These are phyloP conservation scores for Colletotrichum sp. DNA, from an alignment of 2,329 filamentous ascomycete genomes.

Conservation along the genomic window DNA sequence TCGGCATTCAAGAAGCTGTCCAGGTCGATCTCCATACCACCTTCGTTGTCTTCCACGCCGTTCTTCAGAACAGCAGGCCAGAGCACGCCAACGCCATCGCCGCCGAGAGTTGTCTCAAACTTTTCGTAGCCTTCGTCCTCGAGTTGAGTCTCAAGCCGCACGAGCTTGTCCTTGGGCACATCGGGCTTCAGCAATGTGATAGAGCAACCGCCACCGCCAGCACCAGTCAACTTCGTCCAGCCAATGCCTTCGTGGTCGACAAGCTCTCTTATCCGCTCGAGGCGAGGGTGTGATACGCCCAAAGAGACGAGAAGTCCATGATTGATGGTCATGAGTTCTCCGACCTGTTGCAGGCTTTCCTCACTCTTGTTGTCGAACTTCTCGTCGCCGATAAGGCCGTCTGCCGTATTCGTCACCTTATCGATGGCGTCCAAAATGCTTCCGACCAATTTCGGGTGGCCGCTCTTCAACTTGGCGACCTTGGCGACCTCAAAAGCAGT, in stretches of 20 bases:
- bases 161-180: constrained; percentile 59
- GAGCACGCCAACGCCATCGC: constrained; percentile 91
- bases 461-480: constrained; percentile 73
- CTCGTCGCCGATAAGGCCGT: constrained; percentile 59
- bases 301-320: constrained; percentile 90
- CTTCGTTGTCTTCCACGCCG: constrained; percentile 76
- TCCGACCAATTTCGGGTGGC: constrained; percentile 78
- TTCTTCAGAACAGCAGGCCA: constrained; percentile 93
- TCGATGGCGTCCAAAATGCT: constrained; percentile 88
- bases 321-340: constrained; percentile 91
- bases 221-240: constrained; percentile 97
- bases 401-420: constrained; percentile 64
- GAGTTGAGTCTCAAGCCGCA: constrained; percentile 68
- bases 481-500: constrained; percentile 87
- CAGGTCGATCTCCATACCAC: constrained; percentile 90
- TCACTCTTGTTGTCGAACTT: constrained; percentile 71
- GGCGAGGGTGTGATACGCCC: constrained; percentile 90
- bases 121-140: constrained; percentile 77
- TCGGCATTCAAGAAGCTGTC: constrained; percentile 83
- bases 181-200: constrained; percentile 86
- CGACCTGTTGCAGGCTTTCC: constrained; percentile 73
- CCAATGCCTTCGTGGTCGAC: constrained; percentile 89
- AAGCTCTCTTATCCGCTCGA: constrained; percentile 90
- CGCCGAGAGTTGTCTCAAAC: constrained; percentile 89
- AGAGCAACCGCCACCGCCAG: constrained; percentile 93